Evolutionary conservation across 2,329 filamentous ascomycete species (phyloP).

Genomic region (Trichoderma gracile): DNA sequence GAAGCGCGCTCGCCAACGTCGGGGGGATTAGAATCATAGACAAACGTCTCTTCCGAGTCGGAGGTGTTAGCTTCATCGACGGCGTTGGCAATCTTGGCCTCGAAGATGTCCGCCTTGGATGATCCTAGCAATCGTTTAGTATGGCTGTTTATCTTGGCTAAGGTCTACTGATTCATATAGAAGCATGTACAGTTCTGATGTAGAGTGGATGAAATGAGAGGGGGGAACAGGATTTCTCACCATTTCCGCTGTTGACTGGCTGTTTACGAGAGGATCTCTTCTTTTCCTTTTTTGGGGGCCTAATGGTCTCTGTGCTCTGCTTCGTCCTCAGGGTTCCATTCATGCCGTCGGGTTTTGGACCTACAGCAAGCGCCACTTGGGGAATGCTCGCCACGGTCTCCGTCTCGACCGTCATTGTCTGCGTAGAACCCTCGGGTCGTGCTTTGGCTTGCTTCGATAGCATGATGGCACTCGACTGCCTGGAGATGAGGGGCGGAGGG

Average conservation of each 20-base stretch:
- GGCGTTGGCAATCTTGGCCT: slow-evolving; percentile 92
- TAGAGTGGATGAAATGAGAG: background rate
- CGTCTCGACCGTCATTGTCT: slow-evolving; percentile 96
- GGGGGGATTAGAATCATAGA: slow-evolving; percentile 96
- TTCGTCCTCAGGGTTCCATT: slow-evolving; percentile 79
- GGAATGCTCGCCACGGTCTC: slow-evolving; percentile 92
- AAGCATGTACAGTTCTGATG: background rate
- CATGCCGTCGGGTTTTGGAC: slow-evolving; percentile 62
- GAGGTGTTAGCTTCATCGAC: slow-evolving; percentile 96
- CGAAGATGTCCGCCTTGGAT: slow-evolving; percentile 97
- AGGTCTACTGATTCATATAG: background rate
- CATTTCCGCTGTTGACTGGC: slow-evolving; percentile 70
- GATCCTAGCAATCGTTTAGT: slow-evolving; percentile 57
- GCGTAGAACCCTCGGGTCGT: slow-evolving; percentile 74
- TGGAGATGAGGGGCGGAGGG: slow-evolving; percentile 57
- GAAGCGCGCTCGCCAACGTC: slow-evolving; percentile 59
- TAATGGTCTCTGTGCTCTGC: slow-evolving; percentile 91
- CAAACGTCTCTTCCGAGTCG: slow-evolving; percentile 97
- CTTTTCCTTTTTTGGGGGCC: slow-evolving; percentile 90
- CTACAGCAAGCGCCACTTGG: slow-evolving; percentile 71
- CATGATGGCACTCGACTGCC: slow-evolving; percentile 61
- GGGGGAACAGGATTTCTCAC: slow-evolving; percentile 51
- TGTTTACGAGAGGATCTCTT: slow-evolving; percentile 77
- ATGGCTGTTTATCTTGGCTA: background rate
- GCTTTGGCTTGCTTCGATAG: slow-evolving; percentile 68